Evolutionary conservation across 805 yeast species (phyloP), one percentile per base, ranked within the genome.

Genomic region (Komagataella phaffii): DNA sequence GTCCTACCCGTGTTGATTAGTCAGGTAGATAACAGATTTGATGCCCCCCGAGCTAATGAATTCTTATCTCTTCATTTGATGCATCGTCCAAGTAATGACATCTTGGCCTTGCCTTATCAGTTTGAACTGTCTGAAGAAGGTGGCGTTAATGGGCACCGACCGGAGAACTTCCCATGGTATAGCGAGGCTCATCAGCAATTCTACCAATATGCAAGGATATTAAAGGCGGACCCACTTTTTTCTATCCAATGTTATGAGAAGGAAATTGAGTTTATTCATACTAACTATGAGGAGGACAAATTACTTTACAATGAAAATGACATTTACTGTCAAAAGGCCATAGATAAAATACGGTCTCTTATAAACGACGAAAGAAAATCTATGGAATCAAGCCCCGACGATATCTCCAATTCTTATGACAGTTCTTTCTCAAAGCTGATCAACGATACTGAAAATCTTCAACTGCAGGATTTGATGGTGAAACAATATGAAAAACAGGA

Each of bases 1-100:
- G 81, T 79, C 50, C 70, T 83, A 7, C 89, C 95, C 0, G 96
- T 86, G 0, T 59, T 77, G 48, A 71, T 75, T 47, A 71, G 71
- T 40, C 63, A 64, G 10, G 64, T 74, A 6, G 81, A 79, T 54
- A 81, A 76, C 50, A 66, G 77, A 47, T 75, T 76, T 53, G 86
- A 79, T 53, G 68, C 68, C 0, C 90, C 95, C 0, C 71, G 69
- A 47, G 64, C 75, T 1, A 80, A 81, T 1, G 74, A 76, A 47
- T 80, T 78, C 24, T 76, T 72, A 2, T 73, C 73, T 0, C 61
- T 89, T 55, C 76, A 81, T n/a, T 69, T 89, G 54, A 85, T 90
- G 88, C 69, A 76, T 48, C 60, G 78, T 30, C 62, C 64, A 1
- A 56, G 59, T 12, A 61, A 64, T 18, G 60, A 61, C 30, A 58